Base-by-base conservation (phyloP, 257 asterid species). In the Linderniella brevidens region DNA sequence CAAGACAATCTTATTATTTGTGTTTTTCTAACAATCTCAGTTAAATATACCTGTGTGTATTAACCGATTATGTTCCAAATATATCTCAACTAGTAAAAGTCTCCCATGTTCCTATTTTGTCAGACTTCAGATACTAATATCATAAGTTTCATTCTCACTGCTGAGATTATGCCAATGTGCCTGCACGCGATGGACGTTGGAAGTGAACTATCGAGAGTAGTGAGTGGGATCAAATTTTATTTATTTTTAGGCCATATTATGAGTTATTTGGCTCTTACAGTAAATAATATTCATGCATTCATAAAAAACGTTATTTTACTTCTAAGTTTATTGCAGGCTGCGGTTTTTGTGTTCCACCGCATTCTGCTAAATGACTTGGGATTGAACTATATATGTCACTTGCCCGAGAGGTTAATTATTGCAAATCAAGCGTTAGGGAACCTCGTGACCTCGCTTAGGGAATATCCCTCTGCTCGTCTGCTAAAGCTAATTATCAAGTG, bases 141-240 rank as follows among this genome's bases (percentile, higher is more conserved):
- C 41, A 87, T 82, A 55, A 71, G 76, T 70, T 87, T 87, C 65
- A 87, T 87, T 60, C 95, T 87, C 41, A 77, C 94, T 32, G 78
- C 95, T 41, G 95, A 82, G 72, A 87, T 82, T 59, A 80, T 87
- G 68, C 97, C 95, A 39, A 62, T 79, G 61, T 87, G 97, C 68
- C 70, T 87, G 57, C 88, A 92, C 49, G 76, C 97, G 17, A 87
- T 87, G 95, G 97, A 87, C 68, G 78, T 82, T 85, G 97, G 97
- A 39, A 82, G 95, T 58, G 95, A 87, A 61, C 68, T 87, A 49
- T 82, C 97, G 36, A 87, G 80, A 73, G 80, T 94, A 57, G 97
- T 77, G 71, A 67, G 85, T 25, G 32, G 4, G 32, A 3, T 25
- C 6, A 25, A 25, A 25, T 49, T 65, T 29, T 55, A 25, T 6